Evolutionary conservation across 805 yeast genomes (phyloP), one percentile per base, ranked within the genome.

Genomic region (Metschnikowia henanensis): DNA sequence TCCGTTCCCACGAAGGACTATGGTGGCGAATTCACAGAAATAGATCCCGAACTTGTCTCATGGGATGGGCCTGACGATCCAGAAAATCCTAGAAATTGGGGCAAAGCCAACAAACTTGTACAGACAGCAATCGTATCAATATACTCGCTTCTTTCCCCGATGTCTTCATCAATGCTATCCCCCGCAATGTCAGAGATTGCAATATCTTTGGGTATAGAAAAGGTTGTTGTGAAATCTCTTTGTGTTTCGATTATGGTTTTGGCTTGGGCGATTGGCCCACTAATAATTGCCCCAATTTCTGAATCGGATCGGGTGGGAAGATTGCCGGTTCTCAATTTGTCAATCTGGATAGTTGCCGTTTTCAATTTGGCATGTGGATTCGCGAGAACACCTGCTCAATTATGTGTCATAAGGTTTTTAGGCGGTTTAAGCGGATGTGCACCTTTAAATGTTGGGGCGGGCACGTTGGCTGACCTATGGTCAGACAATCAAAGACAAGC

Each of bases 341-440:
- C 83, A 10, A 72, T 79, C 25, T 71, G 77, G 68, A 55, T 80
- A 37, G 61, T 77, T 20, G 66, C 71, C 35, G 46, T 66, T 28
- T 79, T 78, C 65, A 77, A 79, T 55, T 50, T 83, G 32, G 86
- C 79, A 4, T 82, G 87, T 48, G 87, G 81, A 2, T 76, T 83
- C 46, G 73, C 84, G 4, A 69, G 75, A 16, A 80, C 67, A 38
- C 70, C 79, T 0, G 82, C 81, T 7, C 87, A 84, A 26, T 65
- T 87, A 45, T 61, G 84, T 45, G 73, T 81, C 12, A 79, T 76
- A 47, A 68, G 90, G 35, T 77, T 83, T 39, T 57, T 83, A 1
- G 84, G 85, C 2, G 90, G 90, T 3, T 59, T 76, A n/a, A 79
- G 81, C 39, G 87, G 85, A 6, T 76, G 83, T 41, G 82, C 86